Percentiles rank a stretch among this genome's conserved stretches.
phyloP scores from a whole-genome alignment of 768 basidiomycete genomes.

The Coprinopsis marcescibilis region DNA sequence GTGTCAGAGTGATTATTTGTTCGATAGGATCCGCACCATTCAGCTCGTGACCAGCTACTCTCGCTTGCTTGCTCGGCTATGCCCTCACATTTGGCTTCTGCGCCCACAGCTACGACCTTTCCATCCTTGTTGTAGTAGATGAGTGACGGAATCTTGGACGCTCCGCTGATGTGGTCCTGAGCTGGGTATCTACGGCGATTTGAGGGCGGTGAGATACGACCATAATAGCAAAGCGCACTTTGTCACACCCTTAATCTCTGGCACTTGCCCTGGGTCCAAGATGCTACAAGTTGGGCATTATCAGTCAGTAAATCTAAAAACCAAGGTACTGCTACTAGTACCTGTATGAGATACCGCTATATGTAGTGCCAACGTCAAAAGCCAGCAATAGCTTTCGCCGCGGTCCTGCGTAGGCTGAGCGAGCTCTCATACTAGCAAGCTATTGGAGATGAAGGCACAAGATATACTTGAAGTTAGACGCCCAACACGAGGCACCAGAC shows the following conservation, averaged over 20 bases:
- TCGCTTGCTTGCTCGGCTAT: slow-evolving; percentile 33
- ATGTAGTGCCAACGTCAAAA: no score
- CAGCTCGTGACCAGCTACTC: slow-evolving; percentile 38
- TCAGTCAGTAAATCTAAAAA: not conserved
- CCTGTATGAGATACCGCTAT: no score
- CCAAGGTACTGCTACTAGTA: not conserved
- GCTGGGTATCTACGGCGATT: slow-evolving; percentile 16
- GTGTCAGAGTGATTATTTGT: slow-evolving; percentile 17
- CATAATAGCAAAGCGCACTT: slow-evolving; percentile 23
- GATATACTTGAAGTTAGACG: no score
- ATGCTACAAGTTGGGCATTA: slow-evolving; percentile 16
- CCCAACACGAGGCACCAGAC: no score
- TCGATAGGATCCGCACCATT: slow-evolving; percentile 28
- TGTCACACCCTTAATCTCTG: slow-evolving; percentile 35
- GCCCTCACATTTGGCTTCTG: slow-evolving; percentile 34
- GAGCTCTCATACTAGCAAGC: no score
- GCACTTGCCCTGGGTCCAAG: slow-evolving; percentile 27
- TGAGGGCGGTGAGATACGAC: not conserved
- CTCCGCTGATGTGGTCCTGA: slow-evolving; percentile 27
- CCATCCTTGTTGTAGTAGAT: slow-evolving; percentile 39
- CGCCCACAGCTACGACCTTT: slow-evolving; percentile 32
- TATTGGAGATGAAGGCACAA: no score
- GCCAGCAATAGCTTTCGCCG: no score
- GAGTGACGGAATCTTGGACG: slow-evolving; percentile 42
- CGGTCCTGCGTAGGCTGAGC: no score